phyloP scores from a whole-genome alignment of 768 basidiomycete genomes.

The Serendipita sp. region DNA sequence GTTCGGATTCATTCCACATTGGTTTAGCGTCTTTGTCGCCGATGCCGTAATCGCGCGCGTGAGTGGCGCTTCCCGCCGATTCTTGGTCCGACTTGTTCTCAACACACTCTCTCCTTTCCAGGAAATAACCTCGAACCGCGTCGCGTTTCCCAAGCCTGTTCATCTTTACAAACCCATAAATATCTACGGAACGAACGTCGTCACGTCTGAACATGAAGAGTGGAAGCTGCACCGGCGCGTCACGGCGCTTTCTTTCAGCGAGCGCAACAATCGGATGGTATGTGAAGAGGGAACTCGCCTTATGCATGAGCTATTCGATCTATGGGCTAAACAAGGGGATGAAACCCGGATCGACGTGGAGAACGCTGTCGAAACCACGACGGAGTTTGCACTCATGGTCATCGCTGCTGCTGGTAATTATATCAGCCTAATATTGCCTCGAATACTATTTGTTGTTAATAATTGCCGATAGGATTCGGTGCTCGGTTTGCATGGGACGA shows the following conservation, averaged over 20 bases:
- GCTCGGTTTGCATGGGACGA: not conserved
- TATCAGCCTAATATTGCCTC: no score
- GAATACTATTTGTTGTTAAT: no score
- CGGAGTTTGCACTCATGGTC: constrained; percentile 10
- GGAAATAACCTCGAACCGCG: not conserved
- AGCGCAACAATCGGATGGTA: not conserved
- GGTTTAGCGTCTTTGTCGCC: no score
- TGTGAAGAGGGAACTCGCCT: not conserved
- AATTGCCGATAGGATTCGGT: not conserved
- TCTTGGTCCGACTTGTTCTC: no score
- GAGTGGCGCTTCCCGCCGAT: no score
- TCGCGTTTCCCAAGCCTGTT: not conserved
- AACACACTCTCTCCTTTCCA: not conserved
- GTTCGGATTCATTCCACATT: no score
- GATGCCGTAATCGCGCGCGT: no score
- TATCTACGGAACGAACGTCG: constrained; percentile 2
- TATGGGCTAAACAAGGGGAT: not conserved
- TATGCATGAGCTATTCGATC: not conserved
- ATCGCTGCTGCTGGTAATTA: constrained; percentile 23
- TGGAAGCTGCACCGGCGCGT: not conserved
- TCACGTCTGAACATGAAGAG: not conserved
- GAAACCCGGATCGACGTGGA: not conserved
- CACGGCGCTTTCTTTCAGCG: not conserved
- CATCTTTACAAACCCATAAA: not conserved
- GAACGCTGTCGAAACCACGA: not conserved